Base-by-base conservation (phyloP, 139 green algal species). In the Chlorella sp. region DNA sequence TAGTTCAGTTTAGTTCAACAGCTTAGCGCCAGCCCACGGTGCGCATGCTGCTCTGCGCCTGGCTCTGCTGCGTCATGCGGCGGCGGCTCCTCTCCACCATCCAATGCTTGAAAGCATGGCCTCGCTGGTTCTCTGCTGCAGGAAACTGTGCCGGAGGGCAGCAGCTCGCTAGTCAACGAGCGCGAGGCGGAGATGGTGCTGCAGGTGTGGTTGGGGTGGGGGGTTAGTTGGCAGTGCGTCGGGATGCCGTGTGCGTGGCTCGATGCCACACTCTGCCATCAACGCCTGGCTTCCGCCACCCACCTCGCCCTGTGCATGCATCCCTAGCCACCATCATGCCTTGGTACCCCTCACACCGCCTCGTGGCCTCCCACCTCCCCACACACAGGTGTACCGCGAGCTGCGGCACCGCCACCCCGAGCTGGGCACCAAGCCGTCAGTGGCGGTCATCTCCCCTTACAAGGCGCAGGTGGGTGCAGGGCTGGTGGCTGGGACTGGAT, bases 361-460 rank as follows among this genome's bases (percentile, higher is more conserved):
- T 28, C 14, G 24, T 4, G 38, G 28, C 28, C 62, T 69, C 22
- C 26, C 62, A 3, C 3, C 28, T 40, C 28, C 28, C 13, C 4
- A 13, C 24, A 34, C 17, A 0, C 72, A 78, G 72, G 36, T 95
- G 8, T 94, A 93, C 83, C n/a, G 46, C 3, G 70, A 83, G 69
- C 89, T 92, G 58, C 60, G 89, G 30, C 73, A 85, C 32, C 73
- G 84, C 9, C 90, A 93, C 85, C 91, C 94, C 6, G 64, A 92
- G n/a, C 88, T 97, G 19, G 80, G 58, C 22, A 56, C 64, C 51
- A 86, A 79, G 28, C 78, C 89, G 24, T 85, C 87, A n/a, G 90
- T 98, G 22, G 96, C 87, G 14, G 87, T 98, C 86, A 98, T 98
- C 85, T 96, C 93, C 19, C 95, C 96, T 0, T 98, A 98, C 92